Conservation (phyloP, 352 stramenopile genomes). For the Phytophthora gonapodyides region DNA sequence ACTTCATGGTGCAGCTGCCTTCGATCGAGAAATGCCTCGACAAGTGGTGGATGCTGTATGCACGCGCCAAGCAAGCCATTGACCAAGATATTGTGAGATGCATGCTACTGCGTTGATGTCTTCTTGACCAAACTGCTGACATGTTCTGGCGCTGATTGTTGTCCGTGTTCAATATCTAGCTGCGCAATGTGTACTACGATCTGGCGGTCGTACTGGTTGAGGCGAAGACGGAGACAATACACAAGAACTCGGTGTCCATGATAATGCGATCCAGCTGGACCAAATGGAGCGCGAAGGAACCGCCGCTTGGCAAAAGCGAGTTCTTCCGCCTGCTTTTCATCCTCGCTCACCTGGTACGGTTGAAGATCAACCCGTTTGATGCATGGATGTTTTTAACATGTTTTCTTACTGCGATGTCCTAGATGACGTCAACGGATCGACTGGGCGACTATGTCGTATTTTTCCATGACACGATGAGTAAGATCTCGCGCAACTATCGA, state of each 20-base stretch:
- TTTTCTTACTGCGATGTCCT: constrained; percentile 3
- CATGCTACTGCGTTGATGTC: background rate
- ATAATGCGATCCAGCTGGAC: constrained; percentile 69
- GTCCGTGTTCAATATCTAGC: constrained; percentile 23
- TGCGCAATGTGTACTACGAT: constrained; percentile 72
- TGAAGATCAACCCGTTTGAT: background rate
- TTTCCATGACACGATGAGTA: constrained; percentile 70
- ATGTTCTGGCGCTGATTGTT: background rate
- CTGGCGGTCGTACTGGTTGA: constrained; percentile 74
- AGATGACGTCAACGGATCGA: constrained; percentile 76
- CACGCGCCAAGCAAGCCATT: constrained; percentile 41
- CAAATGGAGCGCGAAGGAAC: constrained; percentile 68
- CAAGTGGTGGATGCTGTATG: constrained; percentile 66
- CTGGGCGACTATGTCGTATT: constrained; percentile 77
- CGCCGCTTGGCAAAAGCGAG: constrained; percentile 56
- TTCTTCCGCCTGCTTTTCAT: constrained; percentile 75
- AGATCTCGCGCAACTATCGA: constrained; percentile 53
- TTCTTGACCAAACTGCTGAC: background rate
- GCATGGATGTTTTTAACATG: constrained; percentile 2
- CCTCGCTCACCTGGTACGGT: constrained; percentile 69
- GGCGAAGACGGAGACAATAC: constrained; percentile 74
- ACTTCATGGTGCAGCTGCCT: constrained; percentile 84
- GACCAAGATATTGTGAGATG: constrained; percentile 55
- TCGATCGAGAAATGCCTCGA: constrained; percentile 83
- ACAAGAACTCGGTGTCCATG: constrained; percentile 84